Evolutionary conservation across 441 rosid genomes (phyloP).

Genomic region (Pelargonium citronellum): DNA sequence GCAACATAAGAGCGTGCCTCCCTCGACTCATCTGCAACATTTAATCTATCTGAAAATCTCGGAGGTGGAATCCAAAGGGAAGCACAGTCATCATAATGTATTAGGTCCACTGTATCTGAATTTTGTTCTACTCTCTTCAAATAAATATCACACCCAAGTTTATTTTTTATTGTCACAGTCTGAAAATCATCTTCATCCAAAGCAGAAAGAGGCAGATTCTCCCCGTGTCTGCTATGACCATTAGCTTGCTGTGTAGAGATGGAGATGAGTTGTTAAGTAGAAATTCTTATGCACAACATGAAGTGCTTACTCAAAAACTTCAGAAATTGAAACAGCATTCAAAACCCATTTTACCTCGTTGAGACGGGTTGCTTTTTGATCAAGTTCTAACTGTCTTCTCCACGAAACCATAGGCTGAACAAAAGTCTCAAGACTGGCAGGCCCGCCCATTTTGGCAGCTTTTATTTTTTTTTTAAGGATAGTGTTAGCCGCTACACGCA

Average conservation of each 20-base stretch:
- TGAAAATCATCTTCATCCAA: slow-evolving; percentile 96
- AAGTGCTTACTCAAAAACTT: not conserved
- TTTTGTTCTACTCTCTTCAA: slow-evolving; percentile 70
- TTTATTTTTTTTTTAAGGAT: too few relatives aligned
- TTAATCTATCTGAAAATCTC: slow-evolving; percentile 80
- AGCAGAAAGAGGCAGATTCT: slow-evolving; percentile 70
- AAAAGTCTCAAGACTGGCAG: slow-evolving; percentile 78
- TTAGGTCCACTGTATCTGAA: slow-evolving; percentile 45
- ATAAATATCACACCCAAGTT: slow-evolving; percentile 81
- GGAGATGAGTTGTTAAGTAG: slow-evolving; percentile 10
- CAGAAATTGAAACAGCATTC: slow-evolving; percentile 9
- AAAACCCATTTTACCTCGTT: slow-evolving; percentile 50
- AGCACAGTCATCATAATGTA: slow-evolving; percentile 50
- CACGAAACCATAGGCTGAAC: slow-evolving; percentile 77
- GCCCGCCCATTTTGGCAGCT: too few relatives aligned
- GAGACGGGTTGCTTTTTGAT: slow-evolving; percentile 67
- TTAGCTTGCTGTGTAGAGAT: slow-evolving; percentile 50
- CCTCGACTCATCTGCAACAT: slow-evolving; percentile 72
- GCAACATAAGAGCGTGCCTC: slow-evolving; percentile 72
- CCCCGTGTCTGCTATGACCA: slow-evolving; percentile 41
- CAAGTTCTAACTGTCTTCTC: slow-evolving; percentile 89
- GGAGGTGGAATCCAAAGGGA: slow-evolving; percentile 95
- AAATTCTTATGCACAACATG: not conserved
- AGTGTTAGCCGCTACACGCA: slow-evolving; percentile 79
- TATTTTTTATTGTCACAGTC: slow-evolving; percentile 75